Conservation (phyloP, 805 yeast species). For the Kuraishia capsulata region DNA sequence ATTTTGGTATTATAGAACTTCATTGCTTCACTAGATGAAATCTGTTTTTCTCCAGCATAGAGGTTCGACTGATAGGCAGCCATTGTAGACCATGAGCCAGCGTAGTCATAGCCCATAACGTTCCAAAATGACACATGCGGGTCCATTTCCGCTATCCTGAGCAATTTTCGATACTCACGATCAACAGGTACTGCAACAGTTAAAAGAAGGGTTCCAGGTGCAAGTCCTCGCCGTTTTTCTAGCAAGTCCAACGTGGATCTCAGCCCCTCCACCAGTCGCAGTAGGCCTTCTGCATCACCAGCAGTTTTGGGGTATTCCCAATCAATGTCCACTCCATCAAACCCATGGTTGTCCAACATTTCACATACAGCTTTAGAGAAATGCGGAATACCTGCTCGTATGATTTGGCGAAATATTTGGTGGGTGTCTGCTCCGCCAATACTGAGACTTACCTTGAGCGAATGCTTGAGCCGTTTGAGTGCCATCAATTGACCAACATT, state of each 20-base stretch:
- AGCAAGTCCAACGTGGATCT: slow-evolving; percentile 21
- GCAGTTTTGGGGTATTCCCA: slow-evolving; percentile 77
- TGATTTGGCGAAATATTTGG: slow-evolving; percentile 27
- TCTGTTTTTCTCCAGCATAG: slow-evolving; percentile 19
- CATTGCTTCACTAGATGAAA: slow-evolving; percentile 39
- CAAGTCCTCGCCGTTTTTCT: slow-evolving; percentile 18
- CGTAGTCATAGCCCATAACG: slow-evolving; percentile 85
- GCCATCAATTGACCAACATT: slow-evolving; percentile 19
- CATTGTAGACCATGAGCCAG: slow-evolving; percentile 63
- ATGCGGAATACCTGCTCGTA: slow-evolving; percentile 18
- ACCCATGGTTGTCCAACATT: slow-evolving; percentile 43
- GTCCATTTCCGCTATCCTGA: slow-evolving; percentile 49
- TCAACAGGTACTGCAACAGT: slow-evolving; percentile 77
- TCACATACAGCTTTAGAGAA: slow-evolving; percentile 44
- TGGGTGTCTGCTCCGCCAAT: slow-evolving; percentile 72
- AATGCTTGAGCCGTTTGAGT: slow-evolving; percentile 13
- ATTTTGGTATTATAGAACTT: slow-evolving; percentile 34
- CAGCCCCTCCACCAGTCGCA: slow-evolving; percentile 27
- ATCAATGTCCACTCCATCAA: slow-evolving; percentile 91
- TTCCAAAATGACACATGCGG: slow-evolving; percentile 61
- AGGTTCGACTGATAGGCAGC: slow-evolving; percentile 70
- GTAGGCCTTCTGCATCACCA: slow-evolving; percentile 35
- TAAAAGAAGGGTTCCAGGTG: slow-evolving; percentile 28
- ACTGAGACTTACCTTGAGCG: slow-evolving; percentile 56
- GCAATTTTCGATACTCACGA: slow-evolving; percentile 28